These are phyloP conservation scores for Penicillium polonicum DNA, from an alignment of 2,329 filamentous ascomycete genomes.

Conservation along the genomic window DNA sequence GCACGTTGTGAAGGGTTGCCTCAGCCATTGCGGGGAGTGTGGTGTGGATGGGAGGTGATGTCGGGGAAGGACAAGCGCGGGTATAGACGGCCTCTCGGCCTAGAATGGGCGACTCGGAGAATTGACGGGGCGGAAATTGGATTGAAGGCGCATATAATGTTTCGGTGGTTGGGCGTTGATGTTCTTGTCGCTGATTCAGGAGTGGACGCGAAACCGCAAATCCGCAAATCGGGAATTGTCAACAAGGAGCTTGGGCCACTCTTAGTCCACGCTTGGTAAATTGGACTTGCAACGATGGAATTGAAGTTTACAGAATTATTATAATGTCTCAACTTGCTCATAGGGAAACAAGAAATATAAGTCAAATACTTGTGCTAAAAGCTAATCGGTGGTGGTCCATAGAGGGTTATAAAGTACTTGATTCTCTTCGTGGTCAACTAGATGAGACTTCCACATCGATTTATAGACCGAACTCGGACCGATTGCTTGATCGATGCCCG, in stretches of 20 bases:
- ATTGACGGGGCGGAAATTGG: constrained; percentile 5
- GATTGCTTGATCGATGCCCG: not conserved
- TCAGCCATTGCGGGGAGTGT: constrained; percentile 56
- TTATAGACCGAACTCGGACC: not conserved
- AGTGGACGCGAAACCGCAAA: constrained; percentile 24
- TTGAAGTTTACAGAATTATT: not conserved
- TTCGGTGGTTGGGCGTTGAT: constrained; percentile 12
- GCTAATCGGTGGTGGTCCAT: not conserved
- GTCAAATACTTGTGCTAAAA: not conserved
- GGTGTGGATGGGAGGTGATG: constrained; percentile 14
- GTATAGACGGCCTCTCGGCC: constrained; percentile 35
- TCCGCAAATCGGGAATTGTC: constrained; percentile 32
- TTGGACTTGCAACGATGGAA: not conserved
- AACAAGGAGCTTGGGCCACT: constrained; percentile 44
- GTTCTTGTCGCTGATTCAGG: constrained; percentile 17
- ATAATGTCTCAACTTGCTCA: not conserved
- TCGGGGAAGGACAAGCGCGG: constrained; percentile 21
- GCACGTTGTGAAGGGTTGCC: constrained; percentile 82
- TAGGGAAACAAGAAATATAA: not conserved
- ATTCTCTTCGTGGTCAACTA: not conserved
- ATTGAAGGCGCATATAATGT: constrained; percentile 13
- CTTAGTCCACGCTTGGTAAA: constrained; percentile 10
- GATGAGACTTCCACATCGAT: not conserved
- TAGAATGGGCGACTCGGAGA: constrained; percentile 19
- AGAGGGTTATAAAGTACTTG: not conserved